A percentile compares a stretch with the other conserved stretches of the same genome.
These are phyloP conservation scores for Metschnikowia santaceciliae DNA, from an alignment of 805 yeast species.

Conservation along the genomic window DNA sequence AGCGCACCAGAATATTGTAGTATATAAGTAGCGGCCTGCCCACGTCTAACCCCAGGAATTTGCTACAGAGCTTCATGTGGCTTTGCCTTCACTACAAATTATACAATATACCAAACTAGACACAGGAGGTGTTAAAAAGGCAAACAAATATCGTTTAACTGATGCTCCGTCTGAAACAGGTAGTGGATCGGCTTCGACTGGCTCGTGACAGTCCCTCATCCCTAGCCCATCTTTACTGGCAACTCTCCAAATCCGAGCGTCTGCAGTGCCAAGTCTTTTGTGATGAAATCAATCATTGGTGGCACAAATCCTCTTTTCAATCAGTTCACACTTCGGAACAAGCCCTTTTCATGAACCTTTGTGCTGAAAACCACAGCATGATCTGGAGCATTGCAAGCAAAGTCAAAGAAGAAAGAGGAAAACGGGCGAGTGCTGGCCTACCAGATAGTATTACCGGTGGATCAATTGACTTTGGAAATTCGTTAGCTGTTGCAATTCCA, in stretches of 20 bases:
- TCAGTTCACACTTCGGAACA: neutral
- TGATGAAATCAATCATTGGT: neutral
- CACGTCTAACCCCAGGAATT: neutral
- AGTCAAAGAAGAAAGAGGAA: neutral
- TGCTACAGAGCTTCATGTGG: neutral
- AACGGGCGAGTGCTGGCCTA: neutral
- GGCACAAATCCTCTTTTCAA: neutral
- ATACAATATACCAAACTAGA: too few species aligned
- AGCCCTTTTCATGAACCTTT: constrained; percentile 2
- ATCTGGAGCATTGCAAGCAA: constrained; percentile 11
- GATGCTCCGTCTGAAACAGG: neutral
- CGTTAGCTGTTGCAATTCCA: too few species aligned
- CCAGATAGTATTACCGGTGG: neutral
- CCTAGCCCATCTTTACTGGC: constrained; percentile 3
- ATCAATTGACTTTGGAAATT: too few species aligned
- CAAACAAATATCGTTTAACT: neutral
- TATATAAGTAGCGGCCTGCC: neutral
- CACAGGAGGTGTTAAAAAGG: neutral
- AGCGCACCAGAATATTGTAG: neutral
- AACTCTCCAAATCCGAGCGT: neutral
- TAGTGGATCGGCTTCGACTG: neutral
- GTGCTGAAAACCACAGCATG: constrained; percentile 7
- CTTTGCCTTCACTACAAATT: neutral
- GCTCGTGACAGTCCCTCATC: neutral
- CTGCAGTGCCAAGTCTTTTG: neutral